Conservation (phyloP, 371 early-diverging fungal species). For the Mortierella sp. region DNA sequence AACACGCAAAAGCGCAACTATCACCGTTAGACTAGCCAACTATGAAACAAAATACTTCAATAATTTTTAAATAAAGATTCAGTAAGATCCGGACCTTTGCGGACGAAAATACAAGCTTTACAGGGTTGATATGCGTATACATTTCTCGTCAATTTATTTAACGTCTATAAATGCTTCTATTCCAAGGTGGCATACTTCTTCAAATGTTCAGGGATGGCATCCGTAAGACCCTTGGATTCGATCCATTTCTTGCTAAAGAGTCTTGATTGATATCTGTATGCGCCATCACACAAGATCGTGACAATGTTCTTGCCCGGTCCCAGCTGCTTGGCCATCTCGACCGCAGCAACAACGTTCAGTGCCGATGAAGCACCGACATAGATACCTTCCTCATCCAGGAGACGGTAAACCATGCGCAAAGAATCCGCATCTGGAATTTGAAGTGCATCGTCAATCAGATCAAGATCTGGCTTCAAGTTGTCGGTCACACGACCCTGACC, state of each 20-base stretch:
- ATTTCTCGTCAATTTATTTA: no score
- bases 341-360: constrained; percentile 93
- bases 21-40: no score
- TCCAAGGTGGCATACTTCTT: constrained; percentile 85
- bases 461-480: constrained; percentile 84
- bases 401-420: constrained; percentile 85
- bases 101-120: no score
- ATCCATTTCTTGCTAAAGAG: constrained; percentile 91
- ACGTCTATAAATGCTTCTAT: neutral
- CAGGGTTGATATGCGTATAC: no score
- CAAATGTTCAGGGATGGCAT: constrained; percentile 85
- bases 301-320: constrained; percentile 87
- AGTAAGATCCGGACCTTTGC: no score
- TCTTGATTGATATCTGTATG: constrained; percentile 91
- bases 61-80: no score
- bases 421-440: constrained; percentile 85
- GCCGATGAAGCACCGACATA: constrained; percentile 95
- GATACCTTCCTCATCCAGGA: constrained; percentile 94
- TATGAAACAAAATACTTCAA: no score
- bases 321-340: constrained; percentile 87
- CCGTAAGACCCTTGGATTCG: constrained; percentile 80
- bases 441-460: constrained; percentile 86
- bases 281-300: constrained; percentile 93
- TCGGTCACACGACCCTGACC: constrained; percentile 96
- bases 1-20: no score